These are phyloP conservation scores for Malus sieversii DNA, from an alignment of 306 rosid species.

Conservation along the genomic window DNA sequence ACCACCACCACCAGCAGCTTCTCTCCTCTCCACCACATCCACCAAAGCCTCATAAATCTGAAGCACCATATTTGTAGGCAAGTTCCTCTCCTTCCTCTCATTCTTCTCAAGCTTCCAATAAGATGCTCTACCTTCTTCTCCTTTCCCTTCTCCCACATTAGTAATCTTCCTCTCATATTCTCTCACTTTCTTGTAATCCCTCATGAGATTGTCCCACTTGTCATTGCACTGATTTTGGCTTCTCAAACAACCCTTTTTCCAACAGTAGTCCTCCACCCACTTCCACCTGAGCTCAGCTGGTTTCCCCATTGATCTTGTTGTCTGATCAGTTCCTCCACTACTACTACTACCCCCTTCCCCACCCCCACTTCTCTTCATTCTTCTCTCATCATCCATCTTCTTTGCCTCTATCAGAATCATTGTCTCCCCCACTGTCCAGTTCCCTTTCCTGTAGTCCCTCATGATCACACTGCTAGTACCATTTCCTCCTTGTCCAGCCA, in stretches of 20 bases:
- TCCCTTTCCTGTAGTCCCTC: conserved; percentile 45
- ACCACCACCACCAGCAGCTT: neutral
- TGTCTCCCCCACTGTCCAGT: conserved; percentile 44
- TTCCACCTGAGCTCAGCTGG: conserved; percentile 46
- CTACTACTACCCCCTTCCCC: neutral
- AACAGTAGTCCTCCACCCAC: conserved; percentile 47
- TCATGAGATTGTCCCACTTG: conserved; percentile 50
- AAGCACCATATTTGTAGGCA: conserved; percentile 38
- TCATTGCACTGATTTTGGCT: conserved; percentile 54
- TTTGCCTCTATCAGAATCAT: conserved; percentile 44
- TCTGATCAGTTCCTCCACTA: neutral
- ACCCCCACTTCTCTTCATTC: conserved; percentile 25
- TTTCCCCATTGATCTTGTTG: conserved; percentile 2
- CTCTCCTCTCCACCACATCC: conserved; percentile 36
- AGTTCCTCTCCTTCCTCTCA: conserved; percentile 35
- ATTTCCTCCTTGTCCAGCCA: conserved; percentile 30
- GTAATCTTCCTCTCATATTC: conserved; percentile 28
- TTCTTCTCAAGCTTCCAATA: conserved; percentile 41
- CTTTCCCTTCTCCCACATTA: neutral
- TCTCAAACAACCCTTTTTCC: conserved; percentile 33
- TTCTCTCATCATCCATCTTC: conserved; percentile 44
- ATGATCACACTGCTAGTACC: conserved; percentile 3
- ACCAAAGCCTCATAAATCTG: conserved; percentile 36
- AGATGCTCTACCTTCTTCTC: neutral
- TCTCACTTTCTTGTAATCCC: conserved; percentile 48